Evolutionary conservation across 164 flowering plant species (phyloP).

Genomic region (Vitis amurensis): DNA sequence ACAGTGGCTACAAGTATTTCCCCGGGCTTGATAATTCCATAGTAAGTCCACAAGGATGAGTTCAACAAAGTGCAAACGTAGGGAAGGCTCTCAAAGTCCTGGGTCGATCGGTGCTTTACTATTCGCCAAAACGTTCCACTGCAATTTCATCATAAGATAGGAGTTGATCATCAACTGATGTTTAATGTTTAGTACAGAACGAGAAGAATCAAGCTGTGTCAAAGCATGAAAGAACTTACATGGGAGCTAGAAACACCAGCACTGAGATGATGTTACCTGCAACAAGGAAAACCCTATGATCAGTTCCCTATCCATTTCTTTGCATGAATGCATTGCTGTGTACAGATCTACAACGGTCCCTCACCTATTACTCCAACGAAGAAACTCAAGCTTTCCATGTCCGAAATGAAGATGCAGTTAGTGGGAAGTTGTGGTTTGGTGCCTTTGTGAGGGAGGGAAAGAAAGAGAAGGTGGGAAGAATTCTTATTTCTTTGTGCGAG

Average conservation of each 20-base stretch:
- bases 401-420: too few species aligned
- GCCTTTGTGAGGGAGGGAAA: too few species aligned
- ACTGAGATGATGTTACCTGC: slow-evolving; percentile 60
- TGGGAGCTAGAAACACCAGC: slow-evolving; percentile 49
- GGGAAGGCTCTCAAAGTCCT: slow-evolving; percentile 50
- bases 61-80: slow-evolving; percentile 44
- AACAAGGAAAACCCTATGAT: slow-evolving; percentile 6
- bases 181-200: too few species aligned
- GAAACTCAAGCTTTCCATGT: slow-evolving; percentile 16
- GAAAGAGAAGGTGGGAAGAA: too few species aligned
- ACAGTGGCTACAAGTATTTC: slow-evolving; percentile 39
- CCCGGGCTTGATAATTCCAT: slow-evolving; percentile 41
- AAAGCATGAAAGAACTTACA: slow-evolving; percentile 24
- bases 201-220: neutral
- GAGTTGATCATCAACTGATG: too few species aligned
- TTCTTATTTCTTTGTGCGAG: too few species aligned
- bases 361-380: slow-evolving; percentile 37
- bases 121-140: slow-evolving; percentile 43
- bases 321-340: too few species aligned
- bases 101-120: slow-evolving; percentile 34
- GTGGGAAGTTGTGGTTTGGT: too few species aligned
- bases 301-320: too few species aligned
- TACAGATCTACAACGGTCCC: too few species aligned
- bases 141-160: slow-evolving; percentile 7
- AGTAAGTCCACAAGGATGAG: slow-evolving; percentile 48